Evolutionary conservation across 225 moss, liverwort and hornwort species (phyloP).

Genomic region (Takakia lepidozioides): DNA sequence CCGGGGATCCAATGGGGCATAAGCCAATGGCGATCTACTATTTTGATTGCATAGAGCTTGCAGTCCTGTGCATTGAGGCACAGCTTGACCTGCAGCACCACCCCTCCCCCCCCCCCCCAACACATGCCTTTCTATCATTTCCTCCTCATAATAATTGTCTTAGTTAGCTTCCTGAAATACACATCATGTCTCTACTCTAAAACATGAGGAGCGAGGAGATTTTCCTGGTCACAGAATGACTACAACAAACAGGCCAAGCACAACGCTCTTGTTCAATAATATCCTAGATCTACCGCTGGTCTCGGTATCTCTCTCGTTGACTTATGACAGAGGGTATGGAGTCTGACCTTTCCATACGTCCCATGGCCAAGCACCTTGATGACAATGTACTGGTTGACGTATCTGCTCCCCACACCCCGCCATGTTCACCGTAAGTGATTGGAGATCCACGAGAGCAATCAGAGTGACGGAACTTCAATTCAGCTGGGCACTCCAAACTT

Average conservation of each 20-base stretch:
- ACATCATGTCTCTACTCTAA: too few species aligned
- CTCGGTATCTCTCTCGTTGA: too few species aligned
- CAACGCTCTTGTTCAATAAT: too few species aligned
- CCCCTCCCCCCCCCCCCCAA: too few species aligned
- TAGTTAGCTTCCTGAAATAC: too few species aligned
- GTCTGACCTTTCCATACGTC: slow-evolving; percentile 49
- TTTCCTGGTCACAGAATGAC: too few species aligned
- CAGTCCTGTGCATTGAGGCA: slow-evolving; percentile 53
- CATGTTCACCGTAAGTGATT: neutral
- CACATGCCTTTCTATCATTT: too few species aligned
- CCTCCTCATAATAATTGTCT: too few species aligned
- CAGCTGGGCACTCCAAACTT: neutral
- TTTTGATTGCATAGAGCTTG: slow-evolving; percentile 54
- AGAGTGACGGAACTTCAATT: neutral
- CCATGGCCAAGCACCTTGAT: slow-evolving; percentile 51
- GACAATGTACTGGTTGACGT: slow-evolving; percentile 55
- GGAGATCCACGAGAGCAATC: neutral
- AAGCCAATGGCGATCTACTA: slow-evolving; percentile 34
- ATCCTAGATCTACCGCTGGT: too few species aligned
- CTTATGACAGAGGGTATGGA: neutral
- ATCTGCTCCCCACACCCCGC: slow-evolving; percentile 13
- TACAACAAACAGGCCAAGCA: too few species aligned
- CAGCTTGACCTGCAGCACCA: slow-evolving; percentile 48
- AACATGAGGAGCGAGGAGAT: too few species aligned
- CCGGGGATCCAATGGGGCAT: neutral